Conservation (phyloP, 495 filamentous ascomycete genomes). For the Sordaria brevicollis region DNA sequence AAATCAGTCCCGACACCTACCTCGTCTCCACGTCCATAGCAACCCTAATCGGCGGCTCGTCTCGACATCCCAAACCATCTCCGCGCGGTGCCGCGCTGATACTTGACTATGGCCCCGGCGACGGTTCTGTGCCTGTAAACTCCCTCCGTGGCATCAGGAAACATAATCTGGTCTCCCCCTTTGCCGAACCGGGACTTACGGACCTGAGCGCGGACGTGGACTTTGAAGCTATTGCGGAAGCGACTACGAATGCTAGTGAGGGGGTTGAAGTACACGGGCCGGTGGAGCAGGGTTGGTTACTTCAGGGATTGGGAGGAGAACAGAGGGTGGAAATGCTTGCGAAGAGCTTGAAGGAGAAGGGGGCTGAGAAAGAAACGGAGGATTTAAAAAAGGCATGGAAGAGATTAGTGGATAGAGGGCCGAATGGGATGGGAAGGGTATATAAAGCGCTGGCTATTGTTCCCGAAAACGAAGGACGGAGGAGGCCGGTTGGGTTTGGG, state of each 20-base stretch:
- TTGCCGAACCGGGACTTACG: conserved; percentile 64
- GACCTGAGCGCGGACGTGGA: conserved; percentile 90
- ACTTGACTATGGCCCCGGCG: conserved; percentile 80
- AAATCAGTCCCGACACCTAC: conserved; percentile 78
- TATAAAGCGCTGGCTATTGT: conserved; percentile 91
- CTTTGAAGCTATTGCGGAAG: conserved; percentile 73
- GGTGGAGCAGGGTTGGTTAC: conserved; percentile 73
- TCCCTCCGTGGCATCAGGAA: conserved; percentile 75
- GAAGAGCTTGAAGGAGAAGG: conserved; percentile 30
- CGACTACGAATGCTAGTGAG: conserved; percentile 59
- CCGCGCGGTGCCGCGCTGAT: conserved; percentile 82
- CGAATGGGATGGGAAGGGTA: conserved; percentile 79
- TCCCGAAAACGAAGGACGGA: conserved; percentile 62
- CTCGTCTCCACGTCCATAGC: conserved; percentile 75
- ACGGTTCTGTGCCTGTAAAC: conserved; percentile 66
- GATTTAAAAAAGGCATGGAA: conserved; percentile 65
- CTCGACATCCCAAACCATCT: conserved; percentile 40
- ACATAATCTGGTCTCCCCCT: conserved; percentile 66
- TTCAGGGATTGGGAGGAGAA: conserved; percentile 66
- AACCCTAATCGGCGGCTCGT: conserved; percentile 62
- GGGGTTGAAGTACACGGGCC: conserved; percentile 89
- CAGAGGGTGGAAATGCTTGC: conserved; percentile 65
- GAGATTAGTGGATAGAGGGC: conserved; percentile 66
- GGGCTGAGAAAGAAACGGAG: conserved; percentile 44
- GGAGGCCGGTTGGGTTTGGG: conserved; percentile 85